A percentile compares a stretch with the other conserved stretches of the same genome.
Evolutionary conservation across 805 yeast genomes (phyloP).

Genomic region (Saccharomycopsis sp.): DNA sequence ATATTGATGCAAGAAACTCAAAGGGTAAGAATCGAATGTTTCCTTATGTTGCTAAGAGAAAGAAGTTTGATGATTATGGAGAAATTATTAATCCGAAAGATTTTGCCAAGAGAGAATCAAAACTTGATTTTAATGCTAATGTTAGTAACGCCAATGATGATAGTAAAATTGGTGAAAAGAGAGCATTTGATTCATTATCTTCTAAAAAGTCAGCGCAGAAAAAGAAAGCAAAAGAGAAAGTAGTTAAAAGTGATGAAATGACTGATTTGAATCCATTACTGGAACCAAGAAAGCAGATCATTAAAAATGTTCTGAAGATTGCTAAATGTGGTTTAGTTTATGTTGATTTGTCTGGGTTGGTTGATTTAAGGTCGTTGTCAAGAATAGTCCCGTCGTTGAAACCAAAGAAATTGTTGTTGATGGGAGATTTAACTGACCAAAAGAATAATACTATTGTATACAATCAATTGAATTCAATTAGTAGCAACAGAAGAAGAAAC

Average conservation of each 20-base stretch:
- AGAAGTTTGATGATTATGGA: slow-evolving; percentile 84
- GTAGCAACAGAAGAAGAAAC: slow-evolving; percentile 22
- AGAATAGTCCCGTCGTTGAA: slow-evolving; percentile 72
- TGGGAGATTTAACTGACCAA: slow-evolving; percentile 37
- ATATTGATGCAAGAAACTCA: slow-evolving; percentile 29
- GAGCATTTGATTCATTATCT: slow-evolving; percentile 15
- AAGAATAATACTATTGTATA: slow-evolving; percentile 19
- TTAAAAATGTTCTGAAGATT: slow-evolving; percentile 31
- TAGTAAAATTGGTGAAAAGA: slow-evolving; percentile 18
- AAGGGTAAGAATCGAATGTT: slow-evolving; percentile 59
- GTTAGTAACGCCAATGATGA: not conserved
- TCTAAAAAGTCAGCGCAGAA: not conserved
- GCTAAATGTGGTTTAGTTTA: slow-evolving; percentile 67
- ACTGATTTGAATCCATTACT: slow-evolving; percentile 43
- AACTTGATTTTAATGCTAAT: slow-evolving; percentile 4
- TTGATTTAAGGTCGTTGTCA: slow-evolving; percentile 74
- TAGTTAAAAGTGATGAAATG: slow-evolving; percentile 44
- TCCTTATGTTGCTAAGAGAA: slow-evolving; percentile 56
- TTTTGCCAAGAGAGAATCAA: slow-evolving; percentile 44
- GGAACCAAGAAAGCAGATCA: slow-evolving; percentile 43
- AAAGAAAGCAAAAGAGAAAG: slow-evolving; percentile 19
- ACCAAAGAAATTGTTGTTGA: slow-evolving; percentile 63
- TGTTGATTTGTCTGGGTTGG: slow-evolving; percentile 77
- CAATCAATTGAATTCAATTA: slow-evolving; percentile 23
- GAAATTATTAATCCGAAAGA: slow-evolving; percentile 60